A percentile compares a stretch with the other conserved stretches of the same genome.
phyloP scores from a whole-genome alignment of 208 protist genomes.

The Crithidia expoeki region DNA sequence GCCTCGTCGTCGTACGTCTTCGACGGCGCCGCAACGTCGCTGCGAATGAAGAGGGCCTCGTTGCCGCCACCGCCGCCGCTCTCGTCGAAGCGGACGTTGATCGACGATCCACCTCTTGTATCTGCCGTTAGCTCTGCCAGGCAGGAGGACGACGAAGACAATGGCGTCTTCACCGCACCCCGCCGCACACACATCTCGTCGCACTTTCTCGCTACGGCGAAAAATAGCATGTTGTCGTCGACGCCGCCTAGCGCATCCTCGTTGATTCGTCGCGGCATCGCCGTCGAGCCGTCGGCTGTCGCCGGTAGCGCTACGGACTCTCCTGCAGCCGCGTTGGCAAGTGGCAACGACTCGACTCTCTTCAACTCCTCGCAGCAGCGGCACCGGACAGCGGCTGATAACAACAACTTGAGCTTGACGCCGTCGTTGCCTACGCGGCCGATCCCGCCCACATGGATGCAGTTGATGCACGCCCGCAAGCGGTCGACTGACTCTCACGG shows the following conservation, averaged over 20 bases:
- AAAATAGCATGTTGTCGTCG: neutral
- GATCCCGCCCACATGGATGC: conserved; percentile 9
- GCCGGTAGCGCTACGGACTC: neutral
- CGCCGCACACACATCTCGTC: neutral
- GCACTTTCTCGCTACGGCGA: neutral
- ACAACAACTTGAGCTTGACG: neutral
- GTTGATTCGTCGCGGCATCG: neutral
- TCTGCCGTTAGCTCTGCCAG: neutral
- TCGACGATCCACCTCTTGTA: conserved; percentile 6
- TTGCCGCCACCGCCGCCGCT: conserved; percentile 5
- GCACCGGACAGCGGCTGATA: neutral
- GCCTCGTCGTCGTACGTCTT: neutral
- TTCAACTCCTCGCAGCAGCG: neutral
- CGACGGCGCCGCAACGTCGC: neutral
- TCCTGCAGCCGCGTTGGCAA: neutral
- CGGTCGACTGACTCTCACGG: neutral
- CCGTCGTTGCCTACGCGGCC: neutral
- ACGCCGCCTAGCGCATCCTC: neutral
- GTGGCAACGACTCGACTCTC: conserved; percentile 8
- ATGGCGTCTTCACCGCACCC: neutral
- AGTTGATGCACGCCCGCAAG: neutral
- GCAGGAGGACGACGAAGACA: conserved; percentile 6
- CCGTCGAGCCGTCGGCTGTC: neutral
- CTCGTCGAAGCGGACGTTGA: neutral
- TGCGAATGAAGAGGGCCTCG: conserved; percentile 4